Conservation (phyloP, 371 early-diverging fungal species). For the Mucor velutinosus region DNA sequence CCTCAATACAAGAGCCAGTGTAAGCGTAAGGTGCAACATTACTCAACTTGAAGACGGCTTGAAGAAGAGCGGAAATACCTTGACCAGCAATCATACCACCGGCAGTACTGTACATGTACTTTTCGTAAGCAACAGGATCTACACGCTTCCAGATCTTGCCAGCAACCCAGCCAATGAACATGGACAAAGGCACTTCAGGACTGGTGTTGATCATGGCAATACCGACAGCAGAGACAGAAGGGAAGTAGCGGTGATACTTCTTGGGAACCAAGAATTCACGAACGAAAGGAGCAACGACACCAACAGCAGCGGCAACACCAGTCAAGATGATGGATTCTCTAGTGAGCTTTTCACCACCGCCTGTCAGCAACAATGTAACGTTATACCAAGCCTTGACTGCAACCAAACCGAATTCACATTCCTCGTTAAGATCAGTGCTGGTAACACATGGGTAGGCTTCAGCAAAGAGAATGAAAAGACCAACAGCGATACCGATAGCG, state of each 20-base stretch:
- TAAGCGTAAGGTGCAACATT: constrained; percentile 28
- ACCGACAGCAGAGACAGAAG: constrained; percentile 71
- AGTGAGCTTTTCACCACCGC: constrained; percentile 43
- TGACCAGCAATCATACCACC: constrained; percentile 78
- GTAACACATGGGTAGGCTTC: constrained; percentile 66
- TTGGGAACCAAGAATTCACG: constrained; percentile 58
- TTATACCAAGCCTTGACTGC: constrained; percentile 71
- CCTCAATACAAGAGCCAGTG: constrained; percentile 34
- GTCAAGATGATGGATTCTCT: constrained; percentile 53
- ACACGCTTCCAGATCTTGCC: constrained; percentile 58
- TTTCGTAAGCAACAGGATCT: constrained; percentile 38
- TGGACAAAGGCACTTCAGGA: constrained; percentile 60
- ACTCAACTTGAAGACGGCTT: constrained; percentile 59
- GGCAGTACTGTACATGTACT: constrained; percentile 60
- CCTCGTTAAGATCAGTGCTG: constrained; percentile 12
- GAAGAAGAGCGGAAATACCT: constrained; percentile 70
- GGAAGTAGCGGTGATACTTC: constrained; percentile 55
- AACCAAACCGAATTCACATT: constrained; percentile 58
- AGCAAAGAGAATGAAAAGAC: constrained; percentile 64
- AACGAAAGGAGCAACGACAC: constrained; percentile 47
- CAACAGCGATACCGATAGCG: constrained; percentile 58
- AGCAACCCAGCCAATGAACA: constrained; percentile 63
- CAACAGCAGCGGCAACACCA: constrained; percentile 50
- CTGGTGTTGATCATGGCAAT: constrained; percentile 68
- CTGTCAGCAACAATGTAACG: constrained; percentile 63